Percentiles rank a stretch among this genome's conserved stretches.
Evolutionary conservation across 2,329 filamentous ascomycete genomes (phyloP).

Genomic region (Tolypocladium paradoxum): DNA sequence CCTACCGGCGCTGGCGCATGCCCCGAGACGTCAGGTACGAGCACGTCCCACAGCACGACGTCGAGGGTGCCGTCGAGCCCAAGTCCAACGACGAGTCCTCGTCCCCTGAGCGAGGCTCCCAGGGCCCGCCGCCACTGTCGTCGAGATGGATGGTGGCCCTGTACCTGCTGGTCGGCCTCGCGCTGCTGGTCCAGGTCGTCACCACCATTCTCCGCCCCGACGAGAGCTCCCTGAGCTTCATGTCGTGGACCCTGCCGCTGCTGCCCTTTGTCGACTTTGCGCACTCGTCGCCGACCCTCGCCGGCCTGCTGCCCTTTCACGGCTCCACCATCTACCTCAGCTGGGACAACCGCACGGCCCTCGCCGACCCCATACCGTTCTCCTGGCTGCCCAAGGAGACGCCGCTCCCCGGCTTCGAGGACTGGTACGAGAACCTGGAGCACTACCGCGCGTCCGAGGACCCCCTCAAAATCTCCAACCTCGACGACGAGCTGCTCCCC

Average conservation of each 20-base stretch:
- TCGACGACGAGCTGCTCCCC: conserved; percentile 20
- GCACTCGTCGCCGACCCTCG: conserved; percentile 17
- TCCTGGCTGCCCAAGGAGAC: conserved; percentile 13
- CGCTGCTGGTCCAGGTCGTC: conserved; percentile 14
- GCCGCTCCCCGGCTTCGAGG: conserved; percentile 12
- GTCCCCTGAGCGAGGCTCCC: neutral
- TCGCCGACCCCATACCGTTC: conserved; percentile 10
- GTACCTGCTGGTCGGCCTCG: conserved; percentile 11
- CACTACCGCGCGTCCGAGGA: conserved; percentile 25
- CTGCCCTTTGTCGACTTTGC: conserved; percentile 23
- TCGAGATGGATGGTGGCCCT: conserved; percentile 4
- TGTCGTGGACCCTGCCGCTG: conserved; percentile 23
- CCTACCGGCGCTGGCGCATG: conserved; percentile 1
- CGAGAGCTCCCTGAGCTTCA: conserved; percentile 21
- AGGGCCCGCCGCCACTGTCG: neutral
- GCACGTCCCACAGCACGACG: conserved; percentile 7
- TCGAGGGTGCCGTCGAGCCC: conserved; percentile 5
- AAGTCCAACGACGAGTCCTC: conserved; percentile 5
- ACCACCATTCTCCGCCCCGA: conserved; percentile 15
- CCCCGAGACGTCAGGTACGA: conserved; percentile 2
- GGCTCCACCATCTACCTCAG: conserved; percentile 14
- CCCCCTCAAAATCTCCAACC: conserved; percentile 29
- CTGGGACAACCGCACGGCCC: conserved; percentile 16
- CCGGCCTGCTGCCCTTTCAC: conserved; percentile 11
- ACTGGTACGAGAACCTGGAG: conserved; percentile 13